These are phyloP conservation scores for Albugo laibachii DNA, from an alignment of 352 stramenopile species.

Conservation along the genomic window DNA sequence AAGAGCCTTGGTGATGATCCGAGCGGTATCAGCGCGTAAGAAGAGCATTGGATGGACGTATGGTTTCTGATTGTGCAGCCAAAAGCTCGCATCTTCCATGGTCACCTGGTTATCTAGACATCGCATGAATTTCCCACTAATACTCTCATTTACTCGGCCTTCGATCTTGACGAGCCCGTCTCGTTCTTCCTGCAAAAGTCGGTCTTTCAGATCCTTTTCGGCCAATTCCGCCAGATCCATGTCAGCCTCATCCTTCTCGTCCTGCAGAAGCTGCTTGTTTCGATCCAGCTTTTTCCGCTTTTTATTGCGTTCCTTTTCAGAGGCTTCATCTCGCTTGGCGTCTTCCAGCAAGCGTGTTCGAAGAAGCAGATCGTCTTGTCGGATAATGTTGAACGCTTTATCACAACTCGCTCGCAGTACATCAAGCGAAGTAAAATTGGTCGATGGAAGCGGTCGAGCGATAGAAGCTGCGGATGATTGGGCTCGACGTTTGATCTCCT, in stretches of 20 bases:
- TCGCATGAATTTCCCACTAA: constrained; percentile 25
- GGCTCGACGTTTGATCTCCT: neutral
- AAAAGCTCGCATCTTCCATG: constrained; percentile 65
- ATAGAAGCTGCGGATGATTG: constrained; percentile 2
- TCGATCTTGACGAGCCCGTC: constrained; percentile 43
- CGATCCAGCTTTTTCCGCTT: constrained; percentile 77
- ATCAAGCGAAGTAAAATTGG: constrained; percentile 46
- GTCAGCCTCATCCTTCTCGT: constrained; percentile 68
- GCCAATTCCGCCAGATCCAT: constrained; percentile 74
- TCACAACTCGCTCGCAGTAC: constrained; percentile 73
- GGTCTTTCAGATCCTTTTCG: constrained; percentile 65
- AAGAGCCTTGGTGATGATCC: constrained; percentile 66
- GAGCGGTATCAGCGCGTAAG: constrained; percentile 52
- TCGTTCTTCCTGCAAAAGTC: constrained; percentile 57
- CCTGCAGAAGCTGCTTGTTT: constrained; percentile 38
- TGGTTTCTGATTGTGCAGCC: constrained; percentile 65
- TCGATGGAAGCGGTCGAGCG: constrained; percentile 3
- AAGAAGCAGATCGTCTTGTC: constrained; percentile 40
- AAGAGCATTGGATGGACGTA: constrained; percentile 72
- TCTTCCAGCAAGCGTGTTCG: constrained; percentile 48
- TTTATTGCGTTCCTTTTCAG: constrained; percentile 59
- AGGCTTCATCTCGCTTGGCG: constrained; percentile 47
- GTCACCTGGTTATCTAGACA: constrained; percentile 52
- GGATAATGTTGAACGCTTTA: constrained; percentile 43
- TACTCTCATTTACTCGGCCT: constrained; percentile 68